A percentile compares a stretch with the other conserved stretches of the same genome.
Evolutionary conservation across 805 yeast species (phyloP).

Genomic region (Myxozyma geophila): DNA sequence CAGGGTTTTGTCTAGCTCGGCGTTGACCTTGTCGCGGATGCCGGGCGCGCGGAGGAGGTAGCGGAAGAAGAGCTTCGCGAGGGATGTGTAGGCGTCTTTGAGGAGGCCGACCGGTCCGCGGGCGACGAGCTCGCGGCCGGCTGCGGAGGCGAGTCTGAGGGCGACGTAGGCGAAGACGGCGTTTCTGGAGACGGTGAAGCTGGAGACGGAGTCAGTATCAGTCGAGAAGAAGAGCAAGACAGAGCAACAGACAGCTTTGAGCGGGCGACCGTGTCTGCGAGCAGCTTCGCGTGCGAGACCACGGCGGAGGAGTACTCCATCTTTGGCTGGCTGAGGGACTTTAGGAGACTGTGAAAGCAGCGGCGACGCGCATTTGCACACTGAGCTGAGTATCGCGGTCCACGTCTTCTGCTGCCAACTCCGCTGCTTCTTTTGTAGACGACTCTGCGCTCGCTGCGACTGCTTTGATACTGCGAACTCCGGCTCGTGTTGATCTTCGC

Average conservation of each 20-base stretch:
- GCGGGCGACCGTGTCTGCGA: neutral
- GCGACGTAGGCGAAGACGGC: conserved; percentile 16
- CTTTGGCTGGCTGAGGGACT: too few species aligned
- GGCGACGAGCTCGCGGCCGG: conserved; percentile 33
- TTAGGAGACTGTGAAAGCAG: neutral
- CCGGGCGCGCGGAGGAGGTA: conserved; percentile 54
- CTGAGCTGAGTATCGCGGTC: neutral
- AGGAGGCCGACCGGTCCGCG: conserved; percentile 38
- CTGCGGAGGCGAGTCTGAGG: conserved; percentile 13
- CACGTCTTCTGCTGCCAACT: too few species aligned
- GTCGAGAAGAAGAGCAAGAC: neutral
- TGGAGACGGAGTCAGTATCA: neutral
- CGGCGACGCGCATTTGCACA: neutral
- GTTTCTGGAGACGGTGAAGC: conserved; percentile 10
- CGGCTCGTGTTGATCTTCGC: conserved; percentile 1
- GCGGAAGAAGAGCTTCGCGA: conserved; percentile 32
- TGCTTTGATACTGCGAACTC: too few species aligned
- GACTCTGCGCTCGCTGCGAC: too few species aligned
- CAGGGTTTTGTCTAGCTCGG: conserved; percentile 58
- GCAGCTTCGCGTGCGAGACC: conserved; percentile 1
- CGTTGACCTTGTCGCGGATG: conserved; percentile 59
- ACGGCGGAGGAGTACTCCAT: neutral
- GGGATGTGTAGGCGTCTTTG: conserved; percentile 10
- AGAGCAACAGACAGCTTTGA: neutral
- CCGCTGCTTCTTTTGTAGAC: too few species aligned